phyloP scores from a whole-genome alignment of 2,329 filamentous ascomycete species.

The Aureobasidium vineae region DNA sequence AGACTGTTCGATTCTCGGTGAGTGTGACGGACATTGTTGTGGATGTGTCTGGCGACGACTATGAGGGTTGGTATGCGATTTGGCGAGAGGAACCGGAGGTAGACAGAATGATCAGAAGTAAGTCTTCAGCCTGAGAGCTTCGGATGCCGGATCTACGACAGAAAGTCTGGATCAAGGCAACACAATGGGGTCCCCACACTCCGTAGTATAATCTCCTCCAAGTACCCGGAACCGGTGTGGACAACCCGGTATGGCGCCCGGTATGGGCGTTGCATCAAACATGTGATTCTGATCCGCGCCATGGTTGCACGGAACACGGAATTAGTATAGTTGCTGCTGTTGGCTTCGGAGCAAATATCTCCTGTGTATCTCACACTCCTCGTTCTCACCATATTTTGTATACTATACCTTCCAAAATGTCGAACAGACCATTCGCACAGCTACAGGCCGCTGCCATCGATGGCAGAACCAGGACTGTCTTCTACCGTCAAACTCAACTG shows the following conservation, averaged over 20 bases:
- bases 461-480: slow-evolving; percentile 47
- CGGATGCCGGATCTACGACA: background rate
- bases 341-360: background rate
- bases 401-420: slow-evolving; percentile 18
- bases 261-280: background rate
- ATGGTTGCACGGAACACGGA: background rate
- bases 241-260: background rate
- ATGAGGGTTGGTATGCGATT: background rate
- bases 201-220: too few relatives aligned
- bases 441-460: slow-evolving; percentile 48
- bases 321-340: slow-evolving; percentile 15
- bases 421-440: slow-evolving; percentile 34
- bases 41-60: background rate
- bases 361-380: background rate
- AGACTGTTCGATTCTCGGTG: slow-evolving; percentile 42
- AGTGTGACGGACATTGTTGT: slow-evolving; percentile 47
- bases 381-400: background rate
- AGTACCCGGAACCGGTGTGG: background rate
- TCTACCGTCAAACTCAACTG: slow-evolving; percentile 49
- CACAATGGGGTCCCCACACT: background rate
- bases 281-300: slow-evolving; percentile 16
- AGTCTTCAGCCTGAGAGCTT: background rate
- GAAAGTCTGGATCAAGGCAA: background rate
- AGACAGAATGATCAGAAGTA: background rate
- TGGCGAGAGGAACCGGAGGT: background rate